Base-by-base conservation (phyloP, 306 rosid species). In the Pyrus bretschneideri region DNA sequence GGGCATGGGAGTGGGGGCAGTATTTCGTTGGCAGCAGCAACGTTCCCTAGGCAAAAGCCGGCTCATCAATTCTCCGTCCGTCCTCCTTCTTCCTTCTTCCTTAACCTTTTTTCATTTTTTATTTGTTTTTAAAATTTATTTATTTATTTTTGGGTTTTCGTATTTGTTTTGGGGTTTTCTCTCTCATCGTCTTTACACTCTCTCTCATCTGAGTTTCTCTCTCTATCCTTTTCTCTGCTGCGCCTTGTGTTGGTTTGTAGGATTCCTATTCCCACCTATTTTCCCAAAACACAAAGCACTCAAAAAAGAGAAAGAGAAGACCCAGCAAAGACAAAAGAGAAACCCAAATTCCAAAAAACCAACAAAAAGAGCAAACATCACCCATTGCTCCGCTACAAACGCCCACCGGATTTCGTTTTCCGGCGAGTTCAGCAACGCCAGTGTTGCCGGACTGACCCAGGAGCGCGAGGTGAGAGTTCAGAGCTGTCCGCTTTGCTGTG, bases 11-110 rank as follows among this genome's bases (percentile, higher is more conserved):
- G 21, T 12, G 33, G 65, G 69, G 22, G 57, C 75, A 17, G 14
- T 33, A 51, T 17, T 15, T 38, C 19, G n/a, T 5, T n/a, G 44
- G 22, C 60, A 44, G 45, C 62, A 45, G 67, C 85, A 83, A 77
- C 78, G 83, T 83, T 86, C 79, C 86, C 87, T 23, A 86, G 79
- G 71, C 30, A 80, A 87, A 81, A 82, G 87, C 90, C 89, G 91
- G 75, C 86, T 79, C 79, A 79, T 82, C 69, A 81, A 57, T 31
- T 49, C 58, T 5, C 21, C 21, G 3, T 15, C 11, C 17, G 6
- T 18, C 11, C 62, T 8, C 13, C 25, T 64, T n/a, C 21, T 13
- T 22, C 21, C 44, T 69, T 4, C 14, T 1, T 14, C 18, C 72
- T 69, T 8, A 2, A 1, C 3, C 6, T 76, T 30, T 71, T 45